phyloP scores from a whole-genome alignment of 306 rosid species.

The Mimosa pudica region DNA sequence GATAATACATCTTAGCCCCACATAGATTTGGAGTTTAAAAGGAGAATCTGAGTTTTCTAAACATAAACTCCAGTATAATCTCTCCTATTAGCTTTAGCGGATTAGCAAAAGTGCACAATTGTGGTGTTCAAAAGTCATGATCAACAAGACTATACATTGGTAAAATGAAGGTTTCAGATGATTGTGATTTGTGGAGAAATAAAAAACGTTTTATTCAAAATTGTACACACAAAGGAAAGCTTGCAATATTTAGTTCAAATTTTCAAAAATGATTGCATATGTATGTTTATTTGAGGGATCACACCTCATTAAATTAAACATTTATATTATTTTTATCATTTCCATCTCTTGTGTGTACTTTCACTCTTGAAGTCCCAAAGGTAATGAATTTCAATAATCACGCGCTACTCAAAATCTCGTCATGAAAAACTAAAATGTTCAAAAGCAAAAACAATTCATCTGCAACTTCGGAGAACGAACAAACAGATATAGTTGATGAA shows the following conservation, averaged over 20 bases:
- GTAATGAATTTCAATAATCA: conserved; percentile 21
- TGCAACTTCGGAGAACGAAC: not conserved
- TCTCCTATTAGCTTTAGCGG: not conserved
- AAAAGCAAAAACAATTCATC: not conserved
- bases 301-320: not conserved
- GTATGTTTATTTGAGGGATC: not conserved
- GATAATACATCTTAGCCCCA: not conserved
- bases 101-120: not conserved
- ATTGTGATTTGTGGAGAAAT: not conserved
- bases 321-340: not conserved
- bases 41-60: not conserved
- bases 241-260: not conserved
- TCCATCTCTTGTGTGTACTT: not conserved
- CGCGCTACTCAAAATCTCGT: not conserved
- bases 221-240: not conserved
- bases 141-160: not conserved
- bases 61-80: not conserved
- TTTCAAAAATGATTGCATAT: not conserved
- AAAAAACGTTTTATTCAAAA: not conserved
- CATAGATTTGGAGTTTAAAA: not conserved
- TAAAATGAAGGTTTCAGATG: not conserved
- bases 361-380: not conserved
- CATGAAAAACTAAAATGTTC: not conserved
- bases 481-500: not conserved
- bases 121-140: not conserved